These are phyloP conservation scores for Podosphaera fusca DNA, from an alignment of 2,329 filamentous ascomycete genomes.

Conservation along the genomic window DNA sequence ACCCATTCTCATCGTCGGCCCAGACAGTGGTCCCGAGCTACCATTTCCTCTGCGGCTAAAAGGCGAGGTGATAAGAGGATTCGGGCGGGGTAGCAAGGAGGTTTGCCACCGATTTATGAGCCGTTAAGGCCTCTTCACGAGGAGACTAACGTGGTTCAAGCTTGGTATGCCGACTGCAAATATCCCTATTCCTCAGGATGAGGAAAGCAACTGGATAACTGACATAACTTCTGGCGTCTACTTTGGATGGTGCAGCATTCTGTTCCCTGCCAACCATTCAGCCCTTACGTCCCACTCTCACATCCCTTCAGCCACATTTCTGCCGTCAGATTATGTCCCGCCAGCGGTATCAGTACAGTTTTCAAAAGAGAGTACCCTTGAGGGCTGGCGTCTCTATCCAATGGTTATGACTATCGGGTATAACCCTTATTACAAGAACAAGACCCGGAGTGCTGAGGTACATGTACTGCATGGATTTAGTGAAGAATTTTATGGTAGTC, in stretches of 20 bases:
- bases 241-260: slow-evolving; percentile 71
- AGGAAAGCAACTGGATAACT: slow-evolving; percentile 37
- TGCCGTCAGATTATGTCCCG: slow-evolving; percentile 3
- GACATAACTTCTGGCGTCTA: slow-evolving; percentile 62
- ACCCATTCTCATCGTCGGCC: slow-evolving; percentile 50
- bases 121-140: background rate
- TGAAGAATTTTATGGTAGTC: slow-evolving; percentile 63
- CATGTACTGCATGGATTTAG: slow-evolving; percentile 62
- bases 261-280: slow-evolving; percentile 27
- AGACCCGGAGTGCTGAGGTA: slow-evolving; percentile 64
- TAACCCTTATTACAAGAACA: slow-evolving; percentile 95
- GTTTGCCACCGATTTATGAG: slow-evolving; percentile 21
- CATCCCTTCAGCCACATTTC: slow-evolving; percentile 5
- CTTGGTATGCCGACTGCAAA: slow-evolving; percentile 95
- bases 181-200: slow-evolving; percentile 38
- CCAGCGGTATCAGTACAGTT: slow-evolving; percentile 13
- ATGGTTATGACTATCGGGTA: slow-evolving; percentile 92
- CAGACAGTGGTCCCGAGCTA: slow-evolving; percentile 44
- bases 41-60: slow-evolving; percentile 71
- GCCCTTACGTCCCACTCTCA: slow-evolving; percentile 10
- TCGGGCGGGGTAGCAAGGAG: slow-evolving; percentile 83
- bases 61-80: slow-evolving; percentile 75
- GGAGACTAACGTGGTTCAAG: slow-evolving; percentile 19
- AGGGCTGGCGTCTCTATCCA: slow-evolving; percentile 34
- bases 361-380: slow-evolving; percentile 1